A percentile compares a stretch with the other conserved stretches of the same genome.
Evolutionary conservation across 345 rosid genomes (phyloP).

Genomic region (Carallia brachiata): DNA sequence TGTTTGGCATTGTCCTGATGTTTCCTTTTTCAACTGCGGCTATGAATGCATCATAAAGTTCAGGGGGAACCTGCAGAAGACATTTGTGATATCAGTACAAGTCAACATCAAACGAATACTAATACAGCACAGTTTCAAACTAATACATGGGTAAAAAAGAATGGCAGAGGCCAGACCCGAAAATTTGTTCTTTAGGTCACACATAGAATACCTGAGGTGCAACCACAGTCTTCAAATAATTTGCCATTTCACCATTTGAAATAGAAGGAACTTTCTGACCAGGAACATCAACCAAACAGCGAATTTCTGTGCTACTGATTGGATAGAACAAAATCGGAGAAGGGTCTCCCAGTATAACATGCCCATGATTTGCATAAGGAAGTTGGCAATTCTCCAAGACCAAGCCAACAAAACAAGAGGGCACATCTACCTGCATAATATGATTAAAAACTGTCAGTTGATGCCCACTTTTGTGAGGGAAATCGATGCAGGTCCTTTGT

Average conservation of each 20-base stretch:
- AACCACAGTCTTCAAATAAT: slow-evolving; percentile 29
- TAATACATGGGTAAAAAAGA: not conserved
- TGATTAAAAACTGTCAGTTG: not conserved
- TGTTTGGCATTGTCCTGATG: slow-evolving; percentile 36
- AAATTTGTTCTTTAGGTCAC: not conserved
- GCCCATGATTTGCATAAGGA: slow-evolving; percentile 28
- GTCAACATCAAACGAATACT: not conserved
- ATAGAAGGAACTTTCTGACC: slow-evolving; percentile 35
- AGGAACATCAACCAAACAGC: slow-evolving; percentile 32
- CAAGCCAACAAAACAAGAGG: slow-evolving; percentile 34
- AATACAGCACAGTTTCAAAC: not conserved
- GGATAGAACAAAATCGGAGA: slow-evolving; percentile 33
- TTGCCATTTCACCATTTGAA: slow-evolving; percentile 33
- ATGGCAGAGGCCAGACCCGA: not conserved
- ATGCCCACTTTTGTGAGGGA: not conserved
- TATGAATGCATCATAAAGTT: slow-evolving; percentile 22
- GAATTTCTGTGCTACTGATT: slow-evolving; percentile 29
- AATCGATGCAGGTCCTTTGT: not conserved
- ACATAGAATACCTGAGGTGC: slow-evolving; percentile 23
- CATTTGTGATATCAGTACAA: slow-evolving; percentile 4
- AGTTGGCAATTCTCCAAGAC: slow-evolving; percentile 28
- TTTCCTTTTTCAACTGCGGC: slow-evolving; percentile 32
- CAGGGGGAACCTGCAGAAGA: slow-evolving; percentile 25
- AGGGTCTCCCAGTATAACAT: slow-evolving; percentile 28
- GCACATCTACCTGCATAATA: slow-evolving; percentile 29